A percentile compares a stretch with the other conserved stretches of the same genome.
Evolutionary conservation across 2,329 filamentous ascomycete genomes (phyloP).

Genomic region (Venturia effusa): DNA sequence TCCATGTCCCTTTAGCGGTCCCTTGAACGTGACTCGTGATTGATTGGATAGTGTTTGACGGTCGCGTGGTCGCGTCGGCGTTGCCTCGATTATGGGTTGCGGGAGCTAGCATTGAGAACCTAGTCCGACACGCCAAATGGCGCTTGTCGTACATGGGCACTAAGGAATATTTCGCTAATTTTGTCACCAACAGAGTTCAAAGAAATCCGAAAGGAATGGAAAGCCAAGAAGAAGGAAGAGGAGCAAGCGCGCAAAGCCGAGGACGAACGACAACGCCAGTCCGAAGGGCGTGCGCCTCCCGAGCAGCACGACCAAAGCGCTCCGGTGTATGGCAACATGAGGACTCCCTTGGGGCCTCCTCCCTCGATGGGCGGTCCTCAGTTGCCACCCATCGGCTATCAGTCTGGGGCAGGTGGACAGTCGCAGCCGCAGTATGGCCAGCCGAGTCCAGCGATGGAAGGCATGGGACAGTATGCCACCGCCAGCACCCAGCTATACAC

Average conservation of each 20-base stretch:
- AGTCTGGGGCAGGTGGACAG: constrained; percentile 28
- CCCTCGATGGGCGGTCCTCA: constrained; percentile 37
- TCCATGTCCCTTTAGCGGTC: neutral
- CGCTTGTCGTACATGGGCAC: neutral
- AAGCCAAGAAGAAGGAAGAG: constrained; percentile 98
- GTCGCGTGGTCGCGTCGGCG: constrained; percentile 40
- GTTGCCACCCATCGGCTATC: constrained; percentile 41
- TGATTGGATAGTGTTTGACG: constrained; percentile 33
- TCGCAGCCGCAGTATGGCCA: constrained; percentile 32
- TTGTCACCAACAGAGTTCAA: constrained; percentile 68
- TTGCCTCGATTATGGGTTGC: neutral
- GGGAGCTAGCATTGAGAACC: neutral
- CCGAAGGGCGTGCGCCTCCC: constrained; percentile 40
- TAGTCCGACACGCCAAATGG: neutral
- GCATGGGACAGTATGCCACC: constrained; percentile 37
- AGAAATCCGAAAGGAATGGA: constrained; percentile 98
- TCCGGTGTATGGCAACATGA: constrained; percentile 33
- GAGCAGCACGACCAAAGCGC: constrained; percentile 40
- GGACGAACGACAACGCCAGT: constrained; percentile 69
- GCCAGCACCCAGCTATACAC: constrained; percentile 31
- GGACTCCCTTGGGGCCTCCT: constrained; percentile 32
- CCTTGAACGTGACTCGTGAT: constrained; percentile 19
- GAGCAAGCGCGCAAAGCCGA: constrained; percentile 81
- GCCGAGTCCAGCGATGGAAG: constrained; percentile 34
- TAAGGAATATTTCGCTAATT: neutral